Evolutionary conservation across 192 early-diverging fungal species (phyloP), one percentile per base, ranked within the genome.

Genomic region (Coemansia sp.): DNA sequence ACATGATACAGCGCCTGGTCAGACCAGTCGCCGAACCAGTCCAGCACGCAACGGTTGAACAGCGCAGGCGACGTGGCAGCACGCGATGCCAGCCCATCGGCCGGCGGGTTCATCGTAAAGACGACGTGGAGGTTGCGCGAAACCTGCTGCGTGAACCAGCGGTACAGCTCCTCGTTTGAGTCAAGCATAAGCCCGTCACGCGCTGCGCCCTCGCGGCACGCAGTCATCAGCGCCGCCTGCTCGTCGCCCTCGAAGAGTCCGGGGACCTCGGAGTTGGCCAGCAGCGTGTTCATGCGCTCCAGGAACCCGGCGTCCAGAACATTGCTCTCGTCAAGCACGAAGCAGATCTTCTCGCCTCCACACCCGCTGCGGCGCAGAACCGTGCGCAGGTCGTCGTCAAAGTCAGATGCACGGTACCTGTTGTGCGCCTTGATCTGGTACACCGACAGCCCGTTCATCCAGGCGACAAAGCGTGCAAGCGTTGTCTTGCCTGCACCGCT

Each of bases 1-100:
- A 99, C 98, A 84, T 99, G 98, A 86, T 88, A 96, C 75, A 99
- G 93, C 2, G 96, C 97, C 72, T 97, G 94, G 70, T 95, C 91
- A 0, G 94, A 89, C 97, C 97, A 99, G 75, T 99, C 98, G 56
- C 97, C 98, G 53, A 98, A 97, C 97, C 98, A 99, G 83, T 99
- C 95, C 28, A 99, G 80, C 45, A 99, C 98, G 83, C 98, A 99
- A 71, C 98, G 94, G 72, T 99, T 99, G 89, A 99, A 99, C 78
- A 99, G 86, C 16, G 98, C 98, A 33, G 98, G 98, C 12, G 95
- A 97, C 4, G 97, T 98, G 18, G 98, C 96, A 0, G 96, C 95
- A 30, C 95, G 90, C 20, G 90, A 89, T 4, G 92, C 94, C 20
- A 99, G 83, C 21, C 93, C 95, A 21, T 86, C 92, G 61, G 93